Evolutionary conservation across 805 yeast species (phyloP).

Genomic region (Candida ovalis): DNA sequence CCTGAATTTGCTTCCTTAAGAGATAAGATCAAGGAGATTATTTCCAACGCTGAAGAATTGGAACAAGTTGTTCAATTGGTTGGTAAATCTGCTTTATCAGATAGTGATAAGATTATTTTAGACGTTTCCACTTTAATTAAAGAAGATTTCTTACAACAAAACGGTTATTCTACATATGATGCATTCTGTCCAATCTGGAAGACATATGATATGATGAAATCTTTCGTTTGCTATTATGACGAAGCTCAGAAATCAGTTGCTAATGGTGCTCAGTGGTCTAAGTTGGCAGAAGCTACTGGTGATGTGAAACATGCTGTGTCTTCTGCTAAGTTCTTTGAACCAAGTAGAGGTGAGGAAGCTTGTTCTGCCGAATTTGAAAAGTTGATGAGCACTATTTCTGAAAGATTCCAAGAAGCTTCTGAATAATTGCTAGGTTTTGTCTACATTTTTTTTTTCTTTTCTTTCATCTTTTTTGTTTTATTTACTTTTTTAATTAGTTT

Average conservation of each 20-base stretch:
- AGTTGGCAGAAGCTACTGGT: slow-evolving; percentile 80
- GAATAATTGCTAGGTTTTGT: slow-evolving; percentile 46
- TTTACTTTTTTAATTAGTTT: not conserved
- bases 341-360: slow-evolving; percentile 82
- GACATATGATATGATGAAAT: slow-evolving; percentile 97
- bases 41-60: slow-evolving; percentile 95
- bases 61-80: slow-evolving; percentile 99
- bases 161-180: slow-evolving; percentile 97
- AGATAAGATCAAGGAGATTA: slow-evolving; percentile 88
- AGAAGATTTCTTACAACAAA: slow-evolving; percentile 98
- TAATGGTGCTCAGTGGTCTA: slow-evolving; percentile 92
- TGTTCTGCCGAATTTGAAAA: slow-evolving; percentile 74
- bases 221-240: slow-evolving; percentile 85
- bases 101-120: slow-evolving; percentile 91
- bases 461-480: not conserved
- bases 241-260: slow-evolving; percentile 98
- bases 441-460: not conserved
- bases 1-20: slow-evolving; percentile 91
- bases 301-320: slow-evolving; percentile 93
- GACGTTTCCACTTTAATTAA: slow-evolving; percentile 90
- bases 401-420: slow-evolving; percentile 91
- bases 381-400: slow-evolving; percentile 70
- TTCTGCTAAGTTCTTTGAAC: slow-evolving; percentile 93
- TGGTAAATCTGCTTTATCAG: slow-evolving; percentile 97
- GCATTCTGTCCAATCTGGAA: slow-evolving; percentile 99